These are phyloP conservation scores for Fomitopsis pulvina DNA, from an alignment of 768 basidiomycete genomes.

Conservation along the genomic window DNA sequence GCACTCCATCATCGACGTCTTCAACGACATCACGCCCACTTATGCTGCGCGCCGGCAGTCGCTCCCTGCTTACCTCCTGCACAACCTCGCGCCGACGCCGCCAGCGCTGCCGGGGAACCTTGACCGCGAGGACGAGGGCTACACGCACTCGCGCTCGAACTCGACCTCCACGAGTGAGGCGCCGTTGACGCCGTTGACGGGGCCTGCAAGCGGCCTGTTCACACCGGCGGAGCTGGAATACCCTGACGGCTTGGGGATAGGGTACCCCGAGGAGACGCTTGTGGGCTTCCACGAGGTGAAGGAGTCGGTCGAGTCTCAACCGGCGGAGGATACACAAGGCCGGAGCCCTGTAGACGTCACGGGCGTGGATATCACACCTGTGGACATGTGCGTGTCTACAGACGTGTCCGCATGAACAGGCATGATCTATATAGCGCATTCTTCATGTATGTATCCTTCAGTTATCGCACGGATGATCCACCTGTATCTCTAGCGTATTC, in stretches of 20 bases:
- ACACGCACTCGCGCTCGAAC: constrained; percentile 12
- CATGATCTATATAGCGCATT: neutral
- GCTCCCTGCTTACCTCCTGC: constrained; percentile 13
- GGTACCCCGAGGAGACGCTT: neutral
- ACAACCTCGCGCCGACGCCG: constrained; percentile 3
- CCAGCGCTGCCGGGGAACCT: neutral
- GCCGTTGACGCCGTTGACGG: constrained; percentile 14
- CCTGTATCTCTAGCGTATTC: neutral
- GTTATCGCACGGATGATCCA: neutral
- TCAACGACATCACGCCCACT: neutral
- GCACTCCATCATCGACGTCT: neutral
- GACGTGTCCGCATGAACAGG: neutral
- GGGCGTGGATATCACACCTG: neutral
- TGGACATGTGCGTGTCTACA: neutral
- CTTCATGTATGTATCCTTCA: neutral
- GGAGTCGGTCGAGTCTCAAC: neutral
- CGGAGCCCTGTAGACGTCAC: neutral
- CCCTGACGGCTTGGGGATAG: neutral
- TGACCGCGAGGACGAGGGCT: neutral
- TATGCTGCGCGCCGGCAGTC: constrained; percentile 8
- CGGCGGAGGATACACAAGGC: neutral
- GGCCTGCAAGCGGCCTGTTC: neutral
- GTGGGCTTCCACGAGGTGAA: neutral
- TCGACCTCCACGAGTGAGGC: constrained; percentile 10
- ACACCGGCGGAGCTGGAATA: neutral